Evolutionary conservation across 2,329 filamentous ascomycete genomes (phyloP), one percentile per base, ranked within the genome.

Genomic region (Coniochaeta sp.): DNA sequence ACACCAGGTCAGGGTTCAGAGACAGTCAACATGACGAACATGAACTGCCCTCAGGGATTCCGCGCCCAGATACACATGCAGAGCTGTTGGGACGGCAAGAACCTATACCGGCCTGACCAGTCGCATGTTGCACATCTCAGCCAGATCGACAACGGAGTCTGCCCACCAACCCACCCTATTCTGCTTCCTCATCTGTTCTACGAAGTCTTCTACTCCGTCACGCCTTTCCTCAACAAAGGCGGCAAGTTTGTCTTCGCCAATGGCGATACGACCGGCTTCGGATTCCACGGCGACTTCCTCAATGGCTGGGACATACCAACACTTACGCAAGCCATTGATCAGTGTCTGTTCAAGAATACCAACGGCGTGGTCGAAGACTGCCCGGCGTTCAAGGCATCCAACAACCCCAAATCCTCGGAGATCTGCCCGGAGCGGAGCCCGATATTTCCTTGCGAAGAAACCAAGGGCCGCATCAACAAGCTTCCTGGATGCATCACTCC

Each of bases 41-140:
- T 64, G 53, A 75, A 81, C 60, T 86, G 83, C 64, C 63, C 65
- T 9, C 71, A 86, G 58, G 78, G 83, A 56, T 62, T 83, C 52
- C 76, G 79, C 53, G 65, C 80, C 31, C 80, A 85, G 62, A 66
- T 85, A 27, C 77, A 79, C 62, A 84, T 85, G 65, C 82, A 80
- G 5, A 81, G 77, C 8, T 85, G 82, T 67, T 83, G 81, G 75
- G 79, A 82, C 56, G 82, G 82, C 26, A 68, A 74, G 55, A 72
- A 80, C 55, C 59, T 73, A 16, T 77, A 82, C 60, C 67, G 67
- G 46, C 28, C 61, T 1, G 69, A 73, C 57, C 64, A 70, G 48
- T 67, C 61, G 18, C 70, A 72, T 52, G 68, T 73, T 4, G 69
- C 68, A 0, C 70, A 73, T 52, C 58, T 69, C 50, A 62, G 56